Base-by-base conservation (phyloP, 2,329 filamentous ascomycete species). In the Zasmidium cellare region DNA sequence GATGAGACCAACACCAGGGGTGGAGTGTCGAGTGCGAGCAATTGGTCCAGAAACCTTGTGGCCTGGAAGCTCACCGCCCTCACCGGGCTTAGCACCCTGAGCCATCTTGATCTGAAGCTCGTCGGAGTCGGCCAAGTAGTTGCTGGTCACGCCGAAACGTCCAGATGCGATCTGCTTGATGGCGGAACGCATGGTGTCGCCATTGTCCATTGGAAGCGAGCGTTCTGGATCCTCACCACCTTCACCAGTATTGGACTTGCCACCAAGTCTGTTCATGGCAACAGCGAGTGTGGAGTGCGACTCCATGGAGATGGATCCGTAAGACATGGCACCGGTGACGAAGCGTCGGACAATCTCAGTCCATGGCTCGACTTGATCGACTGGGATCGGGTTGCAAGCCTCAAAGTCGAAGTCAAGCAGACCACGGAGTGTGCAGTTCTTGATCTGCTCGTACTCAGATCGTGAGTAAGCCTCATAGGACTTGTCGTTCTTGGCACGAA, bases 91-190 rank as follows among this genome's bases (percentile, higher is more conserved):
- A 62, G 93, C 93, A 74, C 93, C 93, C 78, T 97, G 93, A 9
- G 93, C 93, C 93, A 97, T 97, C 85, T 97, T 97, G 79, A 97
- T 97, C 76, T 97, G 93, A 47, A 97, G 82, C 78, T 97, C 92
- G 71, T 97, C 93, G 18, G 93, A 91, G 75, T 97, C 93, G 51
- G 92, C 91, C 16, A 97, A 85, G 74, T 97, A 97, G 73, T 91
- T 90, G 58, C 91, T 94, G 1, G 93, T 97, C 62, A 97, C 93
- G 81, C 93, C 93, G 71, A 97, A 97, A 71, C 93, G 90, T 63
- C 93, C 93, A 47, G 92, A 96, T 46, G 93, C 93, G 69, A 97
- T 90, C 79, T 97, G 93, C 80, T 97, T 97, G 77, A 97, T 97
- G 53, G 93, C 90, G 65, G 92, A 97, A 59, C 93, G 87, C 91